Evolutionary conservation across 2,329 filamentous ascomycete species (phyloP).

Genomic region (Colletotrichum neosansevieriae): DNA sequence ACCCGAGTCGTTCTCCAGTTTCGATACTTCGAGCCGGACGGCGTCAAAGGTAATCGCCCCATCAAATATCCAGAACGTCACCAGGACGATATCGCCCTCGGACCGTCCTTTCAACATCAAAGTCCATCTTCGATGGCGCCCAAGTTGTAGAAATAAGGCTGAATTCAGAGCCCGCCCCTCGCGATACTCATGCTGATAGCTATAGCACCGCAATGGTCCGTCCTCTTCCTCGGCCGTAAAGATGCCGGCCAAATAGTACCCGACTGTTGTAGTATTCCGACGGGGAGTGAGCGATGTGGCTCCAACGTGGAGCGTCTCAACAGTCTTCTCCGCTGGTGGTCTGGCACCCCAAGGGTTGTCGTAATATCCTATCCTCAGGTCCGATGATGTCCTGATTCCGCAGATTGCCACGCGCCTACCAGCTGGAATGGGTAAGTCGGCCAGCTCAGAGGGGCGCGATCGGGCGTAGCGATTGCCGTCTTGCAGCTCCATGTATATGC

Average conservation of each 20-base stretch:
- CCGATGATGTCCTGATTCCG: neutral
- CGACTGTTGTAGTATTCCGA: neutral
- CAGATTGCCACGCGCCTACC: neutral
- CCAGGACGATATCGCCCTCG: conserved; percentile 10
- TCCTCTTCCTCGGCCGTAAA: conserved; percentile 18
- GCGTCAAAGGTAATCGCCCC: neutral
- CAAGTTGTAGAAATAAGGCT: conserved; percentile 11
- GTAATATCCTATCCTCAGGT: conserved; percentile 16
- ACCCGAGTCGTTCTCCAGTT: neutral
- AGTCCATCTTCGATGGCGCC: conserved; percentile 9
- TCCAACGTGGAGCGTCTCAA: conserved; percentile 9
- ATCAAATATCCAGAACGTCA: conserved; percentile 8
- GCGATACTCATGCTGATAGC: conserved; percentile 23
- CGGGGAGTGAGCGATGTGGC: neutral
- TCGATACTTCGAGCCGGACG: neutral
- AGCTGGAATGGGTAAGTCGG: neutral
- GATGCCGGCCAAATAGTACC: conserved; percentile 10
- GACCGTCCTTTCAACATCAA: conserved; percentile 23
- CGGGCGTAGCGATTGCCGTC: conserved; percentile 16
- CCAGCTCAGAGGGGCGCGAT: conserved; percentile 7
- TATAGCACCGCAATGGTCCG: conserved; percentile 12
- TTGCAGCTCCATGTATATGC: neutral
- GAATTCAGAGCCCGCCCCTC: conserved; percentile 11
- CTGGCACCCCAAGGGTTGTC: conserved; percentile 9
- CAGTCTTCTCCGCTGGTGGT: neutral